Percentiles rank a stretch among this genome's conserved stretches.
Evolutionary conservation across 495 filamentous ascomycete species (phyloP).

Genomic region (Xylaria telfairii): DNA sequence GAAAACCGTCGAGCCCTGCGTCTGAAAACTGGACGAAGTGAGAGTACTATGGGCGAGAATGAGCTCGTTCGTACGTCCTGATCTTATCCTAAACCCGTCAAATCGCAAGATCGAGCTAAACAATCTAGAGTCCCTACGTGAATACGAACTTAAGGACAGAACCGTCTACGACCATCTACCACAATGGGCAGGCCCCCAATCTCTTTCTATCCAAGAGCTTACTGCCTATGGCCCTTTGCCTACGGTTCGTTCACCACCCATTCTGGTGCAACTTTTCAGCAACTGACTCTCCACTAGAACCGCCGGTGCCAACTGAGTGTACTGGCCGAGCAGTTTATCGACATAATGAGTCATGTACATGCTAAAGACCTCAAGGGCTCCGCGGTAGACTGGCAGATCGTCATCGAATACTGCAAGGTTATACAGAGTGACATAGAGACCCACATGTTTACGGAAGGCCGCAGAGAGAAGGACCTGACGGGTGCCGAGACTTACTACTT

Average conservation of each 20-base stretch:
- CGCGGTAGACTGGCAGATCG: slow-evolving; percentile 45
- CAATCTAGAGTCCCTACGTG: slow-evolving; percentile 27
- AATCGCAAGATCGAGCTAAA: slow-evolving; percentile 22
- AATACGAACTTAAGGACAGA: slow-evolving; percentile 44
- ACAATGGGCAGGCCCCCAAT: slow-evolving; percentile 45
- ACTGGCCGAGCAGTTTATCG: slow-evolving; percentile 51
- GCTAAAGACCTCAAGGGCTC: slow-evolving; percentile 50
- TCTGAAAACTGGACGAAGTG: slow-evolving; percentile 43
- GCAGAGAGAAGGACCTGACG: slow-evolving; percentile 27
- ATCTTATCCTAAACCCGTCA: not conserved
- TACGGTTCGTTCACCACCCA: slow-evolving; percentile 43
- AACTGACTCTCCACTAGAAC: slow-evolving; percentile 33
- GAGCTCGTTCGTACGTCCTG: slow-evolving; percentile 45
- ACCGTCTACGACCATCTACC: slow-evolving; percentile 54
- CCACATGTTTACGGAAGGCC: slow-evolving; percentile 33
- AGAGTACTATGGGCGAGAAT: slow-evolving; percentile 42
- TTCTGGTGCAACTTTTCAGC: slow-evolving; percentile 17
- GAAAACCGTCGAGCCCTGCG: slow-evolving; percentile 52
- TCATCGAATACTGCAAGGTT: slow-evolving; percentile 32
- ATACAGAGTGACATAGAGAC: slow-evolving; percentile 42
- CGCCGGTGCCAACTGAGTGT: slow-evolving; percentile 48
- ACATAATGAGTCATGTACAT: slow-evolving; percentile 47
- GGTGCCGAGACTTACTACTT: slow-evolving; percentile 31
- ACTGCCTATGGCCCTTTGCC: slow-evolving; percentile 51
- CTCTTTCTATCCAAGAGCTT: slow-evolving; percentile 46